Base-by-base conservation (phyloP, 225 moss, liverwort and hornwort species). In the Polytrichum formosum region DNA sequence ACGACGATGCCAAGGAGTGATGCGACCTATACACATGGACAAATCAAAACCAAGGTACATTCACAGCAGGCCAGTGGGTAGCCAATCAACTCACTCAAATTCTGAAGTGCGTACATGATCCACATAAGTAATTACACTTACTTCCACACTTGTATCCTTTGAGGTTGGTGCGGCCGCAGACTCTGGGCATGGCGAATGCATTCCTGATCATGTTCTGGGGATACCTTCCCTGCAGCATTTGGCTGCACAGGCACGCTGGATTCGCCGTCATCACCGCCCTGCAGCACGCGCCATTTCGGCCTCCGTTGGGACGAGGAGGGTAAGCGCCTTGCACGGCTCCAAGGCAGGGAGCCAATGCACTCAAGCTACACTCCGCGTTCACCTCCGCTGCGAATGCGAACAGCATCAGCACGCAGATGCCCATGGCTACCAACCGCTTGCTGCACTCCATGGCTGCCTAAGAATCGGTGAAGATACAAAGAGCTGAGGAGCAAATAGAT, bases 101-200 rank as follows among this genome's bases (percentile, higher is more conserved):
- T 10, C 2, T 0, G 10, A 37, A 26, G 2, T 37, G 37, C 37
- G 13, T 10, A 10, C 2, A 37, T 37, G 37, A 26, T 26, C 28
- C 0, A 37, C 10, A 13, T 37, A 2, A 37, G 2, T 10, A 37
- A 8, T 10, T 31, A 31, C 31, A 54, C 46, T 61, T 20, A 79
- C 81, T 20, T 82, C 81, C 81, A 61, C 74, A 78, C 75, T 67
- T 74, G 60, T 68, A 78, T 56, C 81, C 81, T 33, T 67, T 66
- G 25, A 82, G 85, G 81, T 63, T 65, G 28, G 25, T 68, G 1
- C 55, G 87, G 30, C 53, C 82, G 76, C 71, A 91, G 74, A 79
- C 83, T 73, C 65, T 89, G 79, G 63, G 86, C 81, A 61, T 83
- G 77, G 27, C 72, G 83, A 75, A 77, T 33, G 75, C 84, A 64